These are phyloP conservation scores for Helotiales sp. DNA, from an alignment of 2,329 filamentous ascomycete species.

Conservation along the genomic window DNA sequence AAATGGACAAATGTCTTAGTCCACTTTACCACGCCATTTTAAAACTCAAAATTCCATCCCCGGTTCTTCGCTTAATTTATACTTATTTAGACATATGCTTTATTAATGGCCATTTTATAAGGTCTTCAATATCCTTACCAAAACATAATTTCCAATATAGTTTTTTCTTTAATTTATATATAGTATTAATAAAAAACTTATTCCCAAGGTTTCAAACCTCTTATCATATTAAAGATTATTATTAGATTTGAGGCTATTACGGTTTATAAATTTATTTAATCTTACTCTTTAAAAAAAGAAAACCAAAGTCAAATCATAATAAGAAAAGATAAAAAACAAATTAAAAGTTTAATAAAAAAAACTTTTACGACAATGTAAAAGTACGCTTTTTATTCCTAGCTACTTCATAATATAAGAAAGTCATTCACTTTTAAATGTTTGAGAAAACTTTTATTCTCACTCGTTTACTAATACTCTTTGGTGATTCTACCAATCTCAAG, in stretches of 20 bases:
- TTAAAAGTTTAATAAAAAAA: too few relatives aligned
- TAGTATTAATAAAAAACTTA: background rate
- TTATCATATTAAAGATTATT: background rate
- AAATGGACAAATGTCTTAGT: too few relatives aligned
- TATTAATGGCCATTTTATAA: too few relatives aligned
- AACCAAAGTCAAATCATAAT: background rate
- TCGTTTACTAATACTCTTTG: background rate
- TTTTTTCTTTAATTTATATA: too few relatives aligned
- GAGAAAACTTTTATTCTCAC: background rate
- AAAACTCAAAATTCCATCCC: too few relatives aligned
- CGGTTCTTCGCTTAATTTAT: too few relatives aligned
- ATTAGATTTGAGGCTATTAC: background rate
- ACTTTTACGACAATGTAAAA: background rate
- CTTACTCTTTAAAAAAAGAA: background rate
- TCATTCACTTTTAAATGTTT: background rate
- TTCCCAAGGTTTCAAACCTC: background rate
- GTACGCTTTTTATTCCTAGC: background rate
- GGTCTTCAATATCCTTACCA: too few relatives aligned
- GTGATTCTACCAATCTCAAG: background rate
- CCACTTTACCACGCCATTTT: too few relatives aligned
- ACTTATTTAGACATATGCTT: too few relatives aligned
- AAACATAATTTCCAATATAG: too few relatives aligned
- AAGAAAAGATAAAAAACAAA: background rate
- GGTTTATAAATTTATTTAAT: background rate
- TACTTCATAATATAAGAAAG: background rate